These are phyloP conservation scores for Hymenochaete sp. DNA, from an alignment of 1,284 basidiomycete genomes.

Conservation along the genomic window DNA sequence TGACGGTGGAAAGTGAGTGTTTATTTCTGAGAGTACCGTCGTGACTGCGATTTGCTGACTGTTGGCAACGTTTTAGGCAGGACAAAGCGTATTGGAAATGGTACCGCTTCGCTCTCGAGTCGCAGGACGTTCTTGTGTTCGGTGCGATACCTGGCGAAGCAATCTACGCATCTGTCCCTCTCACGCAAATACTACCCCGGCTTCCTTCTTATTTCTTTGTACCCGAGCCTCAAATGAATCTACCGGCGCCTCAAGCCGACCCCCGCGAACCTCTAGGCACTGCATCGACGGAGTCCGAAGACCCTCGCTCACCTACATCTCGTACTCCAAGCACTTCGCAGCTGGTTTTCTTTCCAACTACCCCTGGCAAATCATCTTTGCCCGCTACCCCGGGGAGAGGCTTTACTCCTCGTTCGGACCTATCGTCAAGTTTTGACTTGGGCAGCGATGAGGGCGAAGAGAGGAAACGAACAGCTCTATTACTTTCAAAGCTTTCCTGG, in stretches of 20 bases:
- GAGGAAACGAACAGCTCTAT: conserved; percentile 12
- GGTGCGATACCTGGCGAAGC: conserved; percentile 56
- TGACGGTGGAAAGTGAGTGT: conserved; percentile 2
- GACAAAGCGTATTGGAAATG: conserved; percentile 62
- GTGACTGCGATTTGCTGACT: background rate
- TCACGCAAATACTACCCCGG: conserved; percentile 50
- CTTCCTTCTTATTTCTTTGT: conserved; percentile 63
- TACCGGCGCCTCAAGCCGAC: background rate
- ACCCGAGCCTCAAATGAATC: conserved; percentile 22
- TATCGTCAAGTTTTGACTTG: conserved; percentile 20
- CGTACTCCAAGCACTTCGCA: background rate
- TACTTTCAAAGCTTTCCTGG: conserved; percentile 48
- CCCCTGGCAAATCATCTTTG: conserved; percentile 21
- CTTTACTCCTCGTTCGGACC: conserved; percentile 1
- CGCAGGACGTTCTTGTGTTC: conserved; percentile 64
- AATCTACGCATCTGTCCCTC: conserved; percentile 58
- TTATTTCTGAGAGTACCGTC: background rate
- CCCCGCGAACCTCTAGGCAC: conserved; percentile 18
- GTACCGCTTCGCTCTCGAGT: conserved; percentile 63
- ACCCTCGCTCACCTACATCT: conserved; percentile 12
- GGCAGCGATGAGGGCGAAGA: background rate
- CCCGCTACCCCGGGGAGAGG: conserved; percentile 1
- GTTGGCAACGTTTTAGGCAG: conserved; percentile 34
- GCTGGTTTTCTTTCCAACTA: conserved; percentile 19
- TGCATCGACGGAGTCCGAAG: background rate